phyloP scores from a whole-genome alignment of 2,329 filamentous ascomycete genomes.

The Cladophialophora chaetospira region DNA sequence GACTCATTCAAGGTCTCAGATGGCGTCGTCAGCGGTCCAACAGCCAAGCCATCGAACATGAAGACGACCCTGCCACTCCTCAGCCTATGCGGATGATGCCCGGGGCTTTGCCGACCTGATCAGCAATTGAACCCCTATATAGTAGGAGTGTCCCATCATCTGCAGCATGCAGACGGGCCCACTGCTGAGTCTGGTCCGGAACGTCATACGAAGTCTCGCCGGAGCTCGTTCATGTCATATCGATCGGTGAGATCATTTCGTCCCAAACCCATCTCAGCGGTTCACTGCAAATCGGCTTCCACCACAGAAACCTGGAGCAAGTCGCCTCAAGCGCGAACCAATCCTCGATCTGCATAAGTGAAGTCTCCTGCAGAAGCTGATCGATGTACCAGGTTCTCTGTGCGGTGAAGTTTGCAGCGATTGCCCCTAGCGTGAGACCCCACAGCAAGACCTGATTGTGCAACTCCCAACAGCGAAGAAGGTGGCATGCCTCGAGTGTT shows the following conservation, averaged over 20 bases:
- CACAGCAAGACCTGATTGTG: conserved; percentile 25
- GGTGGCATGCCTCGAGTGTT: conserved; percentile 15
- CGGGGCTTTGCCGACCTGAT: conserved; percentile 25
- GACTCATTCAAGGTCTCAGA: conserved; percentile 27
- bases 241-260: conserved; percentile 16
- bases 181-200: background rate
- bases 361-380: conserved; percentile 14
- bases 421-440: conserved; percentile 21
- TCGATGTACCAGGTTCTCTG: conserved; percentile 20
- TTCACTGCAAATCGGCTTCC: conserved; percentile 25
- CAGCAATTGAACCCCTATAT: background rate
- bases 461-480: conserved; percentile 15
- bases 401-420: conserved; percentile 17
- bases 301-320: conserved; percentile 26
- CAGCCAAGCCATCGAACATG: conserved; percentile 29
- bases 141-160: background rate
- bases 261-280: conserved; percentile 16
- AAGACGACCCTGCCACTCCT: conserved; percentile 23
- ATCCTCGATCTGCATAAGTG: conserved; percentile 17
- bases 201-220: too few relatives aligned
- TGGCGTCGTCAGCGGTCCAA: conserved; percentile 23
- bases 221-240: background rate
- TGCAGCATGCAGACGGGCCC: background rate
- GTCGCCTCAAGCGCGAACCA: conserved; percentile 19
- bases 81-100: conserved; percentile 23